phyloP scores from a whole-genome alignment of 495 filamentous ascomycete genomes.

The Xylaria sp. region DNA sequence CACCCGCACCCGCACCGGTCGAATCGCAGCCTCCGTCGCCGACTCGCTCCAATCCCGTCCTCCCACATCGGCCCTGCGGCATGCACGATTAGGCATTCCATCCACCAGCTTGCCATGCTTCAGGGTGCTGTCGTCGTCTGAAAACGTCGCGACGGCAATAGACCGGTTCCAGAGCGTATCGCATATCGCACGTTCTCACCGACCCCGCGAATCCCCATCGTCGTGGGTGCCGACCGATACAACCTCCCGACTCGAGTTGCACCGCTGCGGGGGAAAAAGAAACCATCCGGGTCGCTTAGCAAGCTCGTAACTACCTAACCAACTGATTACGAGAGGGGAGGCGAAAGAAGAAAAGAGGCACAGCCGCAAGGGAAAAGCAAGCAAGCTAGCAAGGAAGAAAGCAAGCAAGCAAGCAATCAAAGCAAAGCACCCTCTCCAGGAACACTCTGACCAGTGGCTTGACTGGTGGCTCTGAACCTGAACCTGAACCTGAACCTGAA shows the following conservation, averaged over 20 bases:
- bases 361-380: slow-evolving; percentile 19
- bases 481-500: too few relatives aligned
- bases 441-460: neutral
- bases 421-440: neutral
- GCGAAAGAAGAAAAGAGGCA: slow-evolving; percentile 19
- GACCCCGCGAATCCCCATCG: slow-evolving; percentile 21
- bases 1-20: slow-evolving; percentile 1
- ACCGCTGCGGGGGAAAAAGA: slow-evolving; percentile 31
- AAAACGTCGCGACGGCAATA: slow-evolving; percentile 22
- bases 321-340: slow-evolving; percentile 16
- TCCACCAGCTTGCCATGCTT: slow-evolving; percentile 18
- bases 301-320: too few relatives aligned
- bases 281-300: slow-evolving; percentile 6
- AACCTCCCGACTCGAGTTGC: slow-evolving; percentile 25
- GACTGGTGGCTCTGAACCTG: neutral
- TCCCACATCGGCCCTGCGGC: slow-evolving; percentile 10
- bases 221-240: slow-evolving; percentile 18
- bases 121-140: neutral
- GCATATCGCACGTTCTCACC: neutral
- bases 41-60: slow-evolving; percentile 1
- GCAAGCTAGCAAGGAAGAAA: too few relatives aligned
- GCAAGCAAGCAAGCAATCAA: too few relatives aligned
- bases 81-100: slow-evolving; percentile 3
- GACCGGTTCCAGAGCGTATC: neutral
- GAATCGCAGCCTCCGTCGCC: slow-evolving; percentile 22